Base-by-base conservation (phyloP, 1,284 basidiomycete species). In the Mycena sp. region DNA sequence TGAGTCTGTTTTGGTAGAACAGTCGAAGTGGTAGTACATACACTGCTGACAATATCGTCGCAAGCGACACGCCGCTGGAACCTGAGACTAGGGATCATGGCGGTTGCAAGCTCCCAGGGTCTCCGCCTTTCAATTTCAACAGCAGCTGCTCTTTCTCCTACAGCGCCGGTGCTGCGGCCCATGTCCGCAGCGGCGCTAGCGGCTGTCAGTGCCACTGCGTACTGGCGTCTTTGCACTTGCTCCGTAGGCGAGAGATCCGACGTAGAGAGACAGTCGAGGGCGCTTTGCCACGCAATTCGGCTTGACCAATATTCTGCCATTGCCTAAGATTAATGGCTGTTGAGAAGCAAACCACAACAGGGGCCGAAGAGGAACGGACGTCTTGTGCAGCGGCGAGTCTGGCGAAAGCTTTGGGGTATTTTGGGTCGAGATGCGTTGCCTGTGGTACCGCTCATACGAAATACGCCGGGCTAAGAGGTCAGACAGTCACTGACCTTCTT, bases 361-460 rank as follows among this genome's bases (percentile, higher is more conserved):
- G 26, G 69, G 61, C 28, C 3, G n/a, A 37, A 9, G n/a, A 14
- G 32, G 6, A 14, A 55, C 59, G 10, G 49, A 79, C 79, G 55
- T 74, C 71, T 11, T 71, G 43, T 2, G 76, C 75, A 5, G 69
- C 54, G 0, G 75, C 79, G 3, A 76, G 65, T 40, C 80, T 71
- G 1, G 70, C 74, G 73, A 73, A 77, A 7, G 68, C 80, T 66
- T 80, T 81, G 5, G 74, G 65, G 61, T 79, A 80, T n/a, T 54
- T 67, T 3, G 76, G 74, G 61, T 80, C 76, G 6, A 78, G 40
- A 26, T 73, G 61, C 12, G 72, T 74, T 17, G 77, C 77, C 77
- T 80, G 54, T 35, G 9, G 32, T 23, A n/a, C n/a, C n/a, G n/a
- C n/a, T n/a, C n/a, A n/a, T n/a, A n/a, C n/a, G n/a, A n/a, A n/a